Conservation (phyloP, 257 asterid species). For the Salvia hispanica region DNA sequence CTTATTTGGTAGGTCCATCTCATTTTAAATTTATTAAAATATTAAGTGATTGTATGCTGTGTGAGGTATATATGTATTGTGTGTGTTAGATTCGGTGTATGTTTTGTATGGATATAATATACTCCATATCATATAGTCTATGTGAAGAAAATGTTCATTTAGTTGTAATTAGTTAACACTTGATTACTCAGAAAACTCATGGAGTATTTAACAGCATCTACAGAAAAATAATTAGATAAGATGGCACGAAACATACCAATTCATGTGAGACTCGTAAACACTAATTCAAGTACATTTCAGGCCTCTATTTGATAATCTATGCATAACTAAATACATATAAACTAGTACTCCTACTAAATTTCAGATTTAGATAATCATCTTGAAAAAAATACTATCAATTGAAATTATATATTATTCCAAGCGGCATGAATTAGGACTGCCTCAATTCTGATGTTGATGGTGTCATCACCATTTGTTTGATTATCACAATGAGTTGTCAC, state of each 20-base stretch:
- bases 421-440: conserved; percentile 35
- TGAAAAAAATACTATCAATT: not conserved
- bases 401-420: not conserved
- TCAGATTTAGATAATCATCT: not conserved
- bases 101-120: no score
- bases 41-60: no score
- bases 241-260: no score
- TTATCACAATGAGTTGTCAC: conserved; percentile 12
- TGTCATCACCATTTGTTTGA: not conserved
- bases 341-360: no score
- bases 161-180: not conserved
- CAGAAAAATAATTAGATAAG: no score
- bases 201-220: no score
- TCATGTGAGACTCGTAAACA: no score
- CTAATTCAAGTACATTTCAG: not conserved
- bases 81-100: no score
- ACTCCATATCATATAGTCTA: not conserved
- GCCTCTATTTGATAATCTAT: not conserved
- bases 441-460: not conserved
- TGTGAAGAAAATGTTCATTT: not conserved
- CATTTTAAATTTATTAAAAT: no score
- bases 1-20: not conserved
- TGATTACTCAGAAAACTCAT: no score
- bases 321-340: no score
- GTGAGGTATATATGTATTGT: no score